Base-by-base conservation (phyloP, 2,329 filamentous ascomycete genomes). In the Aspergillus eucalypticola region DNA sequence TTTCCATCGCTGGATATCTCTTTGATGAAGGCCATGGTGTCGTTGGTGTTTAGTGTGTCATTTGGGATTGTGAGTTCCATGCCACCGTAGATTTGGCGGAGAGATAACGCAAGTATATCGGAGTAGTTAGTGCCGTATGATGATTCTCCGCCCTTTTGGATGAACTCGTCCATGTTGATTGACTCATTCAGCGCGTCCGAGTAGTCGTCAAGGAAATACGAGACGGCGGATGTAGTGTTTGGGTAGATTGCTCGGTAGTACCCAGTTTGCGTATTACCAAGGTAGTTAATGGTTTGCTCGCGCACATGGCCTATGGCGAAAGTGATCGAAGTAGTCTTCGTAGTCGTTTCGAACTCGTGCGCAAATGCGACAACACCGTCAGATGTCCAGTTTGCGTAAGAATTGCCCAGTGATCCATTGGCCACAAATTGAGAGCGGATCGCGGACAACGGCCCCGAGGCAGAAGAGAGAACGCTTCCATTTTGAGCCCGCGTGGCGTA, bases 1-100 rank as follows among this genome's bases (percentile, higher is more conserved):
- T 79, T 77, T 2, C 75, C 76, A 59, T 78, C 71, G 38, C 73
- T 76, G 8, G 73, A 76, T 35, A 78, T 75, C 52, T 79, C 76
- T 51, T 79, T 79, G 58, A 77, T 70, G 57, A 76, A 77, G 2
- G 69, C 71, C 6, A 67, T 65, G 1, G 66, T 56, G 39, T 73
- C 60, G 38, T 46, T 65, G 3, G 70, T 71, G 46, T 74, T 64
- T 15, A 73, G 56, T 3, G 73, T 67, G 17, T 72, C 69, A 54
- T 69, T 59, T 2, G 73, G 71, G 25, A 77, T 72, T 13, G 72
- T 75, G 6, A 78, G 25, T 44, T 78, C 75, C 44, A 75, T 75
- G 5, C 67, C 73, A 46, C 72, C 76, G 55, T 74, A 77, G 10
- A 73, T 71, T 58, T 78, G 76, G n/a, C 75, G 69, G n/a, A 74